Conservation (phyloP, 805 yeast species). For the Lipomyces kockii region DNA sequence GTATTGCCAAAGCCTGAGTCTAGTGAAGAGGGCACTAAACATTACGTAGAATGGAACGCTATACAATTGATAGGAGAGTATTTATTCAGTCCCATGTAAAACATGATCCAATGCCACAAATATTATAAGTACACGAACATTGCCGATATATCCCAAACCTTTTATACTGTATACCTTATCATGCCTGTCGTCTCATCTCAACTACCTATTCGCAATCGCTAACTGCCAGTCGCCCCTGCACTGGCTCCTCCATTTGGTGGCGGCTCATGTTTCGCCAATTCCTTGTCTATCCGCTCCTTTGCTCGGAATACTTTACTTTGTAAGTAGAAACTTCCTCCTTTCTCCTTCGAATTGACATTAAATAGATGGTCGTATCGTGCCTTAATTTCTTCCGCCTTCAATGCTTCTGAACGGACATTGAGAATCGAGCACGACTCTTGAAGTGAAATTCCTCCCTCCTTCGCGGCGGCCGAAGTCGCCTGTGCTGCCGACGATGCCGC, state of each 20-base stretch:
- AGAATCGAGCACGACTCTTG: constrained; percentile 92
- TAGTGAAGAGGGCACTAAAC: no score
- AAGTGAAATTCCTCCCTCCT: constrained; percentile 73
- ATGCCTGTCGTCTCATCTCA: background rate
- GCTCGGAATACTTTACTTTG: constrained; percentile 95
- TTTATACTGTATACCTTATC: background rate
- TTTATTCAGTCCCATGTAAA: background rate
- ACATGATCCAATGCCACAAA: background rate
- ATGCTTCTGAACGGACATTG: constrained; percentile 66
- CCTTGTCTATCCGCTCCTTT: constrained; percentile 85
- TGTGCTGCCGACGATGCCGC: constrained; percentile 89
- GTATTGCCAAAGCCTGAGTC: background rate
- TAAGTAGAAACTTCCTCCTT: constrained; percentile 92
- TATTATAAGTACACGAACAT: background rate
- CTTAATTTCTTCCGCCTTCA: constrained; percentile 58
- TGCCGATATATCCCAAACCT: background rate
- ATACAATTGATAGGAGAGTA: background rate
- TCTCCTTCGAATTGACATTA: constrained; percentile 87
- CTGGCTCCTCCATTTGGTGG: constrained; percentile 14
- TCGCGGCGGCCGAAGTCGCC: constrained; percentile 56
- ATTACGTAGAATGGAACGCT: background rate
- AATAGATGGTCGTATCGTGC: constrained; percentile 81
- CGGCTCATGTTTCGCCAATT: constrained; percentile 53
- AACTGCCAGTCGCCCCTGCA: background rate
- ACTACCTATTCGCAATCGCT: background rate